Percentiles rank a stretch among this genome's conserved stretches.
Evolutionary conservation across 495 filamentous ascomycete species (phyloP).

Genomic region (Hyphodiscus hymeniophilus): DNA sequence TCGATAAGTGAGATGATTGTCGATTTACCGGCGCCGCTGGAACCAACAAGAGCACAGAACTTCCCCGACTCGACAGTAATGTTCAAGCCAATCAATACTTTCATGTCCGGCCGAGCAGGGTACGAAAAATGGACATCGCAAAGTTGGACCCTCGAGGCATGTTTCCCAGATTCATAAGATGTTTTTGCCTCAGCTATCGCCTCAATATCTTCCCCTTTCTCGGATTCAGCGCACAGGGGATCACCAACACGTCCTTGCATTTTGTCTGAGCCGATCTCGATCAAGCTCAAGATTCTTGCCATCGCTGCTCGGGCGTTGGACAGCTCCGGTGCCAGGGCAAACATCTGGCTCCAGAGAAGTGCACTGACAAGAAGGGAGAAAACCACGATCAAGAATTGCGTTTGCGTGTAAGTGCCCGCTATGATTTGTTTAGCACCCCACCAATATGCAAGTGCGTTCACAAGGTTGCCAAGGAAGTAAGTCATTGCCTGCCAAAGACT

Average conservation of each 20-base stretch:
- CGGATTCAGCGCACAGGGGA: too few relatives aligned
- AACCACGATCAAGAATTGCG: conserved; percentile 60
- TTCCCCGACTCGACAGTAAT: conserved; percentile 34
- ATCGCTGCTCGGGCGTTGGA: too few relatives aligned
- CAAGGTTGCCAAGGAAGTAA: conserved; percentile 37
- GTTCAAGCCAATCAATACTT: conserved; percentile 34
- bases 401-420: conserved; percentile 44
- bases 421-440: conserved; percentile 55
- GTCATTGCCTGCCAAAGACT: conserved; percentile 43
- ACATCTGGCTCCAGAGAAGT: conserved; percentile 58
- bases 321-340: conserved; percentile 45
- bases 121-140: conserved; percentile 38
- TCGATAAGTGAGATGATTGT: conserved; percentile 40
- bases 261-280: too few relatives aligned
- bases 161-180: too few relatives aligned
- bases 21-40: conserved; percentile 51
- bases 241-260: too few relatives aligned
- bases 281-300: too few relatives aligned
- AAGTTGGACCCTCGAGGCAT: too few relatives aligned
- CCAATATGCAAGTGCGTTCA: conserved; percentile 62
- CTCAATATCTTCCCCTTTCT: too few relatives aligned
- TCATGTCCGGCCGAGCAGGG: conserved; percentile 32
- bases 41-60: conserved; percentile 50
- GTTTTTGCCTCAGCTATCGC: too few relatives aligned
- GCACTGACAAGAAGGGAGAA: conserved; percentile 54